Evolutionary conservation across 1,139 yeast genomes (phyloP).

Genomic region (Taphrina pruni): DNA sequence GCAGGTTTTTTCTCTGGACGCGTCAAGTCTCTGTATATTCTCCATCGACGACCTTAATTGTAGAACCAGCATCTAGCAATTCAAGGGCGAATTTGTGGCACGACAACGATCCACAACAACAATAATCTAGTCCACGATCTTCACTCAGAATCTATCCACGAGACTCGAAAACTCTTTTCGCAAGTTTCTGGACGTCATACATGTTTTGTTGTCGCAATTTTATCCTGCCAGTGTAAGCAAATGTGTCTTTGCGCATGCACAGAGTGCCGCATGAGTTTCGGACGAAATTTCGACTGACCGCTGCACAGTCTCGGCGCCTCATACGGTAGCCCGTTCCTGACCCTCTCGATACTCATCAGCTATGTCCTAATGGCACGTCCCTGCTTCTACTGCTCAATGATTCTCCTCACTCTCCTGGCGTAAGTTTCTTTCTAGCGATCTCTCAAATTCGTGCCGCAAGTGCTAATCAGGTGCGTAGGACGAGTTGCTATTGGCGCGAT

Average conservation of each 20-base stretch:
- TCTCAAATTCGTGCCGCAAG: background rate
- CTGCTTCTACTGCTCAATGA: slow-evolving; percentile 32
- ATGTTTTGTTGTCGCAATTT: slow-evolving; percentile 35
- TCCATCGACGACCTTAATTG: too few relatives aligned
- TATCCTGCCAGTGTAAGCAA: slow-evolving; percentile 18
- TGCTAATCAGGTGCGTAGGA: background rate
- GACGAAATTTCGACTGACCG: background rate
- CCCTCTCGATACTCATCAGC: slow-evolving; percentile 32
- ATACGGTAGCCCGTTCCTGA: slow-evolving; percentile 29
- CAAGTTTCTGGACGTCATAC: too few relatives aligned
- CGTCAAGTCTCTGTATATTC: too few relatives aligned
- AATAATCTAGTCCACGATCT: too few relatives aligned
- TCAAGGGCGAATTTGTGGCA: too few relatives aligned
- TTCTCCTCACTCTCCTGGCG: slow-evolving; percentile 28
- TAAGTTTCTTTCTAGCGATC: slow-evolving; percentile 9
- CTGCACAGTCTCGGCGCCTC: slow-evolving; percentile 15
- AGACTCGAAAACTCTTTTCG: too few relatives aligned
- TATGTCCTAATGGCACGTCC: slow-evolving; percentile 22
- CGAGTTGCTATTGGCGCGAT: slow-evolving; percentile 36
- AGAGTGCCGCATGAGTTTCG: background rate
- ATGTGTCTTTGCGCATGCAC: background rate
- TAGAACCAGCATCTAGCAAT: too few relatives aligned
- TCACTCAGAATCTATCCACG: too few relatives aligned
- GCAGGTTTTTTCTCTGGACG: too few relatives aligned
- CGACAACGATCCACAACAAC: too few relatives aligned